Percentiles rank a stretch among this genome's conserved stretches.
phyloP scores from a whole-genome alignment of 495 filamentous ascomycete species.

The Aspergillus nidulans region DNA sequence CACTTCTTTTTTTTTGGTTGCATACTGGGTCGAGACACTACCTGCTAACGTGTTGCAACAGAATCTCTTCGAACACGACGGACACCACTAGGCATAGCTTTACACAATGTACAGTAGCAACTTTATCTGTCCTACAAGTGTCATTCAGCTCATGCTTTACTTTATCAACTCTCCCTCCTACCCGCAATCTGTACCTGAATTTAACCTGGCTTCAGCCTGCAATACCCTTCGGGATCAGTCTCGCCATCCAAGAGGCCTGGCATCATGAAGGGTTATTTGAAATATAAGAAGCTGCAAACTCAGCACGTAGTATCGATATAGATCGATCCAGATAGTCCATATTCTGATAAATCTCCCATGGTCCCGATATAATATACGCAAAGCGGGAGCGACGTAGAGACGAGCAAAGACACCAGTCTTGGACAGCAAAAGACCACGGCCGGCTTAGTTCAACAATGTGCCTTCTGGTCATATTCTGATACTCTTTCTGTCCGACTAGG shows the following conservation, averaged over 20 bases:
- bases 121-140: constrained; percentile 1
- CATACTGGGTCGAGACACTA: not conserved
- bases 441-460: not conserved
- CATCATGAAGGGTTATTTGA: not conserved
- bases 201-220: not conserved
- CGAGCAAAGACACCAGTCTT: not conserved
- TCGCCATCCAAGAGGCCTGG: not conserved
- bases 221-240: not conserved
- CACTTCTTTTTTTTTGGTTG: not conserved
- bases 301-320: not conserved
- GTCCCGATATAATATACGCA: constrained; percentile 1
- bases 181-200: not conserved
- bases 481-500: not conserved
- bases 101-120: not conserved
- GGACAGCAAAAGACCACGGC: not conserved
- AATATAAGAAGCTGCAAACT: not conserved
- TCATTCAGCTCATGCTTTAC: not conserved
- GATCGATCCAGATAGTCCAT: constrained; percentile 1
- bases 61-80: not conserved
- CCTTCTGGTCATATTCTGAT: not conserved
- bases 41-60: not conserved
- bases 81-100: not conserved
- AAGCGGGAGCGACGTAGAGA: not conserved
- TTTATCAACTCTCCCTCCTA: not conserved
- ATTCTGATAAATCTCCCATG: constrained; percentile 1